phyloP scores from a whole-genome alignment of 1,284 basidiomycete species.

The Neonothopanus nambi region DNA sequence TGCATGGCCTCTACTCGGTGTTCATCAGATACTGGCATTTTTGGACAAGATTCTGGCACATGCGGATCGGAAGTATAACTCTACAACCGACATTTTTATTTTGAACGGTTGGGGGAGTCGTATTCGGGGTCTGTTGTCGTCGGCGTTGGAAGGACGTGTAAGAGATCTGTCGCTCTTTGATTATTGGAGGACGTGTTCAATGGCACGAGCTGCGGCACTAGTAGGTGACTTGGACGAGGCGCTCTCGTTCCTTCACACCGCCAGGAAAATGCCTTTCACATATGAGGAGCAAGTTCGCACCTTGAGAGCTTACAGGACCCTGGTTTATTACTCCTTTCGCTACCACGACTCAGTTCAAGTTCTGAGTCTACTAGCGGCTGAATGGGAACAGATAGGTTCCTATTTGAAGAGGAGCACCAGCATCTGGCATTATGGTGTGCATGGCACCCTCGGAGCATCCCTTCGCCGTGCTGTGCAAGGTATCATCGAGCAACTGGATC shows the following conservation, averaged over 20 bases:
- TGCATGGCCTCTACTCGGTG: constrained; percentile 19
- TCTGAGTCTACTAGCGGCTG: constrained; percentile 43
- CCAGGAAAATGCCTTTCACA: constrained; percentile 18
- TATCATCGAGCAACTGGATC: constrained; percentile 35
- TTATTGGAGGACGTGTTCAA: constrained; percentile 29
- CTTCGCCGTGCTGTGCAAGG: constrained; percentile 34
- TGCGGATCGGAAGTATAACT: constrained; percentile 28
- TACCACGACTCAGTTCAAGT: constrained; percentile 37
- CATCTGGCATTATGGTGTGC: constrained; percentile 11
- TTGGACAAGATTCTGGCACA: constrained; percentile 30
- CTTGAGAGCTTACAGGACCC: constrained; percentile 38
- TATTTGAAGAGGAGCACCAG: constrained; percentile 27
- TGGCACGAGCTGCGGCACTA: constrained; percentile 35
- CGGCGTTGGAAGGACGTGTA: constrained; percentile 22
- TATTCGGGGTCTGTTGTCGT: constrained; percentile 34
- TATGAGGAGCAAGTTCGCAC: constrained; percentile 24
- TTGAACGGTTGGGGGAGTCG: constrained; percentile 40
- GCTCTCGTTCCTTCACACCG: constrained; percentile 25
- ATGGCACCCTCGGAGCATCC: constrained; percentile 21
- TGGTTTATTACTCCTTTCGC: constrained; percentile 41
- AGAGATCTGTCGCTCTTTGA: constrained; percentile 19
- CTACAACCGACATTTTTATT: constrained; percentile 22
- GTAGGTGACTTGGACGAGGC: constrained; percentile 37
- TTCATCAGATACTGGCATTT: constrained; percentile 32
- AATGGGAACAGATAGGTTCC: constrained; percentile 41